Evolutionary conservation across 257 asterid genomes (phyloP), one percentile per base, ranked within the genome.

Genomic region (Sherardia arvensis): DNA sequence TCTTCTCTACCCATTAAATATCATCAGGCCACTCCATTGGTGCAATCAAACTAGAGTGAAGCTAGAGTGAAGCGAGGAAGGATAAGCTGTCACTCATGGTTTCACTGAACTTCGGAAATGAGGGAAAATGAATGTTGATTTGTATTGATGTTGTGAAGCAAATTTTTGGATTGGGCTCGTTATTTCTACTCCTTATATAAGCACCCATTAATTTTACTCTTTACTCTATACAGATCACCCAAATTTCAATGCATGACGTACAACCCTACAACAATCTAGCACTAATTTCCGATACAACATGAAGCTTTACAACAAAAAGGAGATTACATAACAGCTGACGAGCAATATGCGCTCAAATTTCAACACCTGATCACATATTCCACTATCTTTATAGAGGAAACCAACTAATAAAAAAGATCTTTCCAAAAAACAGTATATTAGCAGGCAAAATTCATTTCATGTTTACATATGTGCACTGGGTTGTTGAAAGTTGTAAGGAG

Each of bases 401-500:
- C 8, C 51, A 43, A 14, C 49, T 43, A 43, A 4, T 26, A 27
- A 25, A n/a, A n/a, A n/a, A n/a, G n/a, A n/a, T n/a, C n/a, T n/a
- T n/a, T 62, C 18, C 45, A 48, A 5, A 5, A 4, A 20, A 27
- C 23, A n/a, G 47, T 12, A 40, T 12, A 40, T 40, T 5, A 15
- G 20, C 4, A 17, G 2, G 5, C 5, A 43, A 15, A 15, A 43
- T 15, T 43, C 51, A 26, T 23, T n/a, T 11, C 57, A 22, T 22
- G 36, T 27, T 69, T 72, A 74, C 17, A 63, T 68, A 56, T 64
- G 66, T 33, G 28, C 69, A 58, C 62, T 66, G 27, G 73, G 58
- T 38, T 62, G 59, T 28, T 65, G 77, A 57, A 69, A 8, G 60
- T 59, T 76, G 48, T 66, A 74, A 45, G 69, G 66, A 59, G 72